A percentile compares a stretch with the other conserved stretches of the same genome.
phyloP scores from a whole-genome alignment of 2,329 filamentous ascomycete species.

The Macroventuria anomochaeta region DNA sequence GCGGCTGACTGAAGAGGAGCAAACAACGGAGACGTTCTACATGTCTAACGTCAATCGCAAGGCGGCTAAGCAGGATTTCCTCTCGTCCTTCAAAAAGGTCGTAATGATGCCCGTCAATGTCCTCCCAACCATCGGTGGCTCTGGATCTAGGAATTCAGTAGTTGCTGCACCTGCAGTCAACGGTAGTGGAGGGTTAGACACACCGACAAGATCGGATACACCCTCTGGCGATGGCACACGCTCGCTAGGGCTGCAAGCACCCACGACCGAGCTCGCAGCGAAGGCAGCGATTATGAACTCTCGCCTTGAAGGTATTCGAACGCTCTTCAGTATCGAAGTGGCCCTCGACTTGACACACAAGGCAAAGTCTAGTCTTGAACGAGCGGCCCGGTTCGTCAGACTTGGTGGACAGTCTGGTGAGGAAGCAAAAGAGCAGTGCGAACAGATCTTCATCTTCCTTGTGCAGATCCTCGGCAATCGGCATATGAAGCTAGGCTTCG shows the following conservation, averaged over 20 bases:
- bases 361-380: constrained; percentile 86
- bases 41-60: constrained; percentile 95
- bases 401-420: constrained; percentile 81
- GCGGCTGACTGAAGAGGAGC: constrained; percentile 88
- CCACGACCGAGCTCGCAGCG: constrained; percentile 89
- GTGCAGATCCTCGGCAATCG: constrained; percentile 83
- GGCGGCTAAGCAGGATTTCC: constrained; percentile 93
- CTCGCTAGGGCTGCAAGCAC: constrained; percentile 65
- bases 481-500: constrained; percentile 92
- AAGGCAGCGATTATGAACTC: constrained; percentile 98
- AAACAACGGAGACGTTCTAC: constrained; percentile 88
- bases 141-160: constrained; percentile 48
- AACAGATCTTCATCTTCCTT: constrained; percentile 83
- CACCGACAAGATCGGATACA: constrained; percentile 35
- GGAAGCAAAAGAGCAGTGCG: constrained; percentile 86
- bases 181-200: constrained; percentile 39
- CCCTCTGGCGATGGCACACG: constrained; percentile 51
- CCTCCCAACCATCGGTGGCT: constrained; percentile 67
- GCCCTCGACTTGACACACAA: constrained; percentile 87
- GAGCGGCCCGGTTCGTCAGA: constrained; percentile 80
- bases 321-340: constrained; percentile 94
- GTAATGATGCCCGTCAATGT: constrained; percentile 99
- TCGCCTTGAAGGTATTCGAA: constrained; percentile 90
- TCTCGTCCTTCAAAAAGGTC: constrained; percentile 97
- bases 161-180: constrained; percentile 29